phyloP scores from a whole-genome alignment of 176 grass and related monocot species.

The Neostapfia colusana region DNA sequence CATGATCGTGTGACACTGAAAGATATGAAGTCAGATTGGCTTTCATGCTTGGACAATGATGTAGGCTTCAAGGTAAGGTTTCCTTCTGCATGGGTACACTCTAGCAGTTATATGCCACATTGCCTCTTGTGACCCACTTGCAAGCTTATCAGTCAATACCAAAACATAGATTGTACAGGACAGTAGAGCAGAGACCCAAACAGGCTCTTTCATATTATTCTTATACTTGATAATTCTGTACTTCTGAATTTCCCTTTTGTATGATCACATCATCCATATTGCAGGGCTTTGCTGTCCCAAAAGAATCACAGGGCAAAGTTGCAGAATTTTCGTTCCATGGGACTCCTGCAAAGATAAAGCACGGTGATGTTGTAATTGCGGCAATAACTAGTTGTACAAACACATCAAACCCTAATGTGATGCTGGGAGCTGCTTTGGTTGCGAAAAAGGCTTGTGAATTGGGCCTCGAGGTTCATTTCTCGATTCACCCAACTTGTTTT shows the following conservation, averaged over 20 bases:
- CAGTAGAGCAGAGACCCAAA: not conserved
- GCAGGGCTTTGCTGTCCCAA: constrained; percentile 97
- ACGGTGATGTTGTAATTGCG: constrained; percentile 97
- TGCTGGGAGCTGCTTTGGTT: constrained; percentile 95
- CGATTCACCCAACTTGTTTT: constrained; percentile 6
- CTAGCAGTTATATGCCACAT: not conserved
- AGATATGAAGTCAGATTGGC: constrained; percentile 95
- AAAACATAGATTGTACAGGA: not conserved
- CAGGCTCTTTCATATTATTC: constrained; percentile 1
- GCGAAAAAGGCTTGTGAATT: constrained; percentile 98
- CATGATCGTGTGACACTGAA: constrained; percentile 95
- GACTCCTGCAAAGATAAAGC: constrained; percentile 75
- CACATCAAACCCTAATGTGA: constrained; percentile 98
- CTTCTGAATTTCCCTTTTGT: not conserved
- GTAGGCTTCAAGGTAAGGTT: constrained; percentile 91
- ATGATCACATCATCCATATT: constrained; percentile 36
- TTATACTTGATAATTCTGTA: constrained; percentile 1
- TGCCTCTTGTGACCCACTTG: not conserved
- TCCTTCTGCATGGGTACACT: not conserved
- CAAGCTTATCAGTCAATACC: constrained; percentile 6
- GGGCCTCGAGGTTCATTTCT: constrained; percentile 74
- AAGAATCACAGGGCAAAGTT: constrained; percentile 87
- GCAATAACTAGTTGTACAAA: constrained; percentile 99
- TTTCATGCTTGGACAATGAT: constrained; percentile 85
- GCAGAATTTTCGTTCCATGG: constrained; percentile 87